Base-by-base conservation (phyloP, 345 rosid genomes). In the Euphorbia pulcherrima region DNA sequence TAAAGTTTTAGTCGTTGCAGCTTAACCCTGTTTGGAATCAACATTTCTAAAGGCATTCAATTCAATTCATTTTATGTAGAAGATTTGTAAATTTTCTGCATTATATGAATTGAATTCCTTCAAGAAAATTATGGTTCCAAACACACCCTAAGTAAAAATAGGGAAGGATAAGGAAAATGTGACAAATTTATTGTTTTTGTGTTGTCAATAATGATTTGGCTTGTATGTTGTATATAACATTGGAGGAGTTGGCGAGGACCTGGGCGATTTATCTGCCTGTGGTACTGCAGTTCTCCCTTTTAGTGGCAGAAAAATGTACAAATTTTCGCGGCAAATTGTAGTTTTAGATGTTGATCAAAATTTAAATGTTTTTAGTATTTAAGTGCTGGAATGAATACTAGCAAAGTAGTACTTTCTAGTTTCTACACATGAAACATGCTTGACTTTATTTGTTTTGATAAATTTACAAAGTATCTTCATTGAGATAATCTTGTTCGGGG, bases 1-100 rank as follows among this genome's bases (percentile, higher is more conserved):
- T 48, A 92, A 92, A 79, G 97, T 92, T 18, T 81, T 92, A 37
- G 88, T 90, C 55, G 92, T 94, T 27, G 93, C 97, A 21, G 87
- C 92, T 2, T 93, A n/a, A n/a, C n/a, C n/a, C n/a, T n/a, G n/a
- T n/a, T n/a, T n/a, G n/a, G n/a, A n/a, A n/a, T n/a, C n/a, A n/a
- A n/a, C n/a, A n/a, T n/a, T n/a, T n/a, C n/a, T n/a, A n/a, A n/a
- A n/a, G n/a, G n/a, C n/a, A n/a, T n/a, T n/a, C n/a, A n/a, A n/a
- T n/a, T n/a, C n/a, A n/a, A n/a, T n/a, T n/a, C n/a, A n/a, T n/a
- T n/a, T n/a, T n/a, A n/a, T n/a, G n/a, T n/a, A n/a, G n/a, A n/a
- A n/a, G n/a, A n/a, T n/a, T n/a, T n/a, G n/a, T n/a, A n/a, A n/a
- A n/a, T n/a, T n/a, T n/a, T n/a, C n/a, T n/a, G n/a, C n/a, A n/a